Evolutionary conservation across 2,329 filamentous ascomycete species (phyloP), one percentile per base, ranked within the genome.

Genomic region (Pyrenophora graminea): DNA sequence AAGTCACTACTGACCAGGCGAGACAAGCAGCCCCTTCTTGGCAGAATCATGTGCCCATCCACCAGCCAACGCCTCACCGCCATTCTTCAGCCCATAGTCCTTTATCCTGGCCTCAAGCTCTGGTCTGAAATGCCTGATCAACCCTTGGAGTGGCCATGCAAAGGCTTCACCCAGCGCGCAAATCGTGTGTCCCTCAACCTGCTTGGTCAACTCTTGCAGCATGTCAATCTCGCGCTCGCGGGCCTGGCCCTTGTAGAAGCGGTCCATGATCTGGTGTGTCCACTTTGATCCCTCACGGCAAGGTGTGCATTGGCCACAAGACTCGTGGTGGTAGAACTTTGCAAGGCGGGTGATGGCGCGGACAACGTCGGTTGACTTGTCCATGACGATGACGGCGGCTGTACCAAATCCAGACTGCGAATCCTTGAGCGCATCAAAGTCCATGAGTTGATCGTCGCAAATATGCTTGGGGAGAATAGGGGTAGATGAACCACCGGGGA

Each of bases 271-370:
- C 82, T 99, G 92, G 77, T 96, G 89, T 9, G 93, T 97, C 94
- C 94, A 99, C 81, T 96, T 97, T 81, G 89, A 95, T 62, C 94
- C 94, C 80, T 99, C 94, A 73, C 94, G 89, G 84, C 94, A 99
- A n/a, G 94, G 94, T 51, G 94, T 99, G 82, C 94, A 99, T 80
- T 99, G 94, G 54, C 94, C 94, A 76, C 94, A 99, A 62, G 87
- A 92, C 82, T 99, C 94, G 80, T 99, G 94, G 77, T 92, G 89
- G 82, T 99, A 99, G 82, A 99, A 99, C 75, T 93, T 90, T 68
- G 89, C 90, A 66, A 99, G 85, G 66, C 94, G 88, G 59, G 90
- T 87, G 72, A 99, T 97, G 71, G 91, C 90, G 61, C 93, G 89
- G 63, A 99, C 91, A 45, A 99, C 89, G 74, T 99, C 94, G 59